Evolutionary conservation across 2,329 filamentous ascomycete genomes (phyloP).

Genomic region (Cladosporium sp.): DNA sequence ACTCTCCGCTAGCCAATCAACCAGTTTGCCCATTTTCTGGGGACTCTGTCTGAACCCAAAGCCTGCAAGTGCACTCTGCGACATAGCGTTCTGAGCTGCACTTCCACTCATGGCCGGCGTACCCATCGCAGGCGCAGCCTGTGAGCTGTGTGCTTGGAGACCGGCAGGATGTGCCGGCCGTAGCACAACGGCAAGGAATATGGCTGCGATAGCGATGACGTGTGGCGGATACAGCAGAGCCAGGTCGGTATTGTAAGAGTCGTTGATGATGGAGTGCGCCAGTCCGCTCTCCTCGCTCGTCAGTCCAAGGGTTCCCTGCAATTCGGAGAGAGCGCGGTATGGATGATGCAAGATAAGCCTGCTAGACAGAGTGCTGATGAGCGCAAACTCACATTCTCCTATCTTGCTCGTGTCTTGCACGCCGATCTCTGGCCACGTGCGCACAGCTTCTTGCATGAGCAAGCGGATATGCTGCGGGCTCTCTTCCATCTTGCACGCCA

Average conservation of each 20-base stretch:
- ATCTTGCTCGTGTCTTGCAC: constrained; percentile 77
- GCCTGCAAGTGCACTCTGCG: constrained; percentile 27
- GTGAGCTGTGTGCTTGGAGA: constrained; percentile 44
- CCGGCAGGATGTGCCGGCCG: constrained; percentile 58
- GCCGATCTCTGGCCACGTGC: constrained; percentile 79
- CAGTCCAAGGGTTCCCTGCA: constrained; percentile 69
- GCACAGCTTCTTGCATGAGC: constrained; percentile 80
- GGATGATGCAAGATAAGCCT: constrained; percentile 90
- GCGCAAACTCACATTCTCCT: constrained; percentile 89
- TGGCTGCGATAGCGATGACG: constrained; percentile 80
- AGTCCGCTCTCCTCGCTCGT: constrained; percentile 76
- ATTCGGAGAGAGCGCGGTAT: constrained; percentile 74
- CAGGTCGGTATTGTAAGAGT: constrained; percentile 90
- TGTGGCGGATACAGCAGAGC: constrained; percentile 84
- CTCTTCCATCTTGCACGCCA: constrained; percentile 98
- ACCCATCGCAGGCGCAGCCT: constrained; percentile 26
- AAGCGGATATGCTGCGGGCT: constrained; percentile 93
- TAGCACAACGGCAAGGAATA: constrained; percentile 80
- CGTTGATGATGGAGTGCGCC: constrained; percentile 83
- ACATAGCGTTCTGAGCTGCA: constrained; percentile 40
- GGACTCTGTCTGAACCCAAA: constrained; percentile 38
- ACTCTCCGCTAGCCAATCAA: constrained; percentile 82
- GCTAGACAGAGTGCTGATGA: constrained; percentile 88
- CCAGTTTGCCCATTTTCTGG: constrained; percentile 52
- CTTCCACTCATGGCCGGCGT: constrained; percentile 28